Conservation (phyloP, 345 rosid genomes). For the Gossypium longicalyx region DNA sequence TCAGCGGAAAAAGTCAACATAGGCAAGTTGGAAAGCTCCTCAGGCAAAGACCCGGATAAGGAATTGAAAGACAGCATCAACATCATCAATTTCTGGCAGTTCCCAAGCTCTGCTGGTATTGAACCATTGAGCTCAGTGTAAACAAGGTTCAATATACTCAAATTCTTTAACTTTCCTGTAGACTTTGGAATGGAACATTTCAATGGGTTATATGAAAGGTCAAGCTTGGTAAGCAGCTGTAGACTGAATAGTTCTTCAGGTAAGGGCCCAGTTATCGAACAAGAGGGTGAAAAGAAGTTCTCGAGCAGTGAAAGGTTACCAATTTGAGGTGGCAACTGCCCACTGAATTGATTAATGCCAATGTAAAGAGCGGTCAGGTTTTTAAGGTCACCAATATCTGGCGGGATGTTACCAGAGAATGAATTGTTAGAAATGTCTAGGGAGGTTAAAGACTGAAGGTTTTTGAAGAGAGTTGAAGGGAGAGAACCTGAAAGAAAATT, state of each 20-base stretch:
- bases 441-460: slow-evolving; percentile 43
- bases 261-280: slow-evolving; percentile 64
- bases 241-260: slow-evolving; percentile 57
- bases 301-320: slow-evolving; percentile 52
- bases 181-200: slow-evolving; percentile 54
- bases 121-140: slow-evolving; percentile 58
- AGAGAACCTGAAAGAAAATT: slow-evolving; percentile 61
- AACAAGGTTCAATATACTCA: slow-evolving; percentile 51
- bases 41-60: slow-evolving; percentile 62
- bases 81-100: slow-evolving; percentile 53
- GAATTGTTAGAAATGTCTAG: slow-evolving; percentile 77
- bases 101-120: slow-evolving; percentile 70
- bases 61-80: slow-evolving; percentile 69
- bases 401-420: slow-evolving; percentile 52
- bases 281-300: slow-evolving; percentile 49
- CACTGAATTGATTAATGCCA: slow-evolving; percentile 34
- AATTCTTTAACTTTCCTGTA: slow-evolving; percentile 48
- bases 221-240: slow-evolving; percentile 44
- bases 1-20: slow-evolving; percentile 64
- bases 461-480: slow-evolving; percentile 38
- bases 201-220: slow-evolving; percentile 83
- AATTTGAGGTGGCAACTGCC: slow-evolving; percentile 63
- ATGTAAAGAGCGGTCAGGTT: slow-evolving; percentile 66
- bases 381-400: slow-evolving; percentile 48
- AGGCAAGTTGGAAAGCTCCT: slow-evolving; percentile 57